Base-by-base conservation (phyloP, 257 asterid genomes). In the Ocimum tenuiflorum region DNA sequence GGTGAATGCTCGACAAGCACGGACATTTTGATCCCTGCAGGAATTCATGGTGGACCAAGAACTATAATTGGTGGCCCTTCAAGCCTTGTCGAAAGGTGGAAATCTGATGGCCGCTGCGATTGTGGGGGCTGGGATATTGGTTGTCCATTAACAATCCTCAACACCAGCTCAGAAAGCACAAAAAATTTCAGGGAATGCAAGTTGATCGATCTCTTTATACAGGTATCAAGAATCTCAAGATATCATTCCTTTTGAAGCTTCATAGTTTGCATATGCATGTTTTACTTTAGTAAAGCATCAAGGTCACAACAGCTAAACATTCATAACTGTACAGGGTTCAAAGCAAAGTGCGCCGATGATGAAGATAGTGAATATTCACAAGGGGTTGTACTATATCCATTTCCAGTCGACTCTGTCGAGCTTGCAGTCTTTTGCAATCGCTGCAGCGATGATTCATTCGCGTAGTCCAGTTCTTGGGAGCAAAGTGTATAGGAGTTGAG, bases 61-160 rank as follows among this genome's bases (percentile, higher is more conserved):
- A 69, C 82, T 23, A 53, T 74, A 68, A 68, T 48, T 0, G 91
- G 84, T 10, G 95, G 97, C 11, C 97, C 96, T 7, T 88, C 91
- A 5, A 77, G 86, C 65, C 91, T 90, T 18, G 54, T 74, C 3
- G 92, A 90, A 38, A 77, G 99, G 65, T 94, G 95, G 96, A 74
- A 47, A 60, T 83, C 91, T 0, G 92, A 92, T 14, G 97, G 99
- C 27, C 64, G 9, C 10, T 94, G 99, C 52, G 96, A 94, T 39
- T 94, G 99, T 69, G 99, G 97, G 7, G 99, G 97, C 31, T 94
- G 99, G 99, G 99, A 94, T 47, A 15, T 72, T 1, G 99, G 97
- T 18, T 94, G 99, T 74, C 95, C 95, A 0, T 65, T 94, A 24
- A 77, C 95, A 1, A 56, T 94, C 29, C 85, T 94, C 63, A 77